These are phyloP conservation scores for Plantago lanceolata DNA, from an alignment of 305 asterid species.

Conservation along the genomic window DNA sequence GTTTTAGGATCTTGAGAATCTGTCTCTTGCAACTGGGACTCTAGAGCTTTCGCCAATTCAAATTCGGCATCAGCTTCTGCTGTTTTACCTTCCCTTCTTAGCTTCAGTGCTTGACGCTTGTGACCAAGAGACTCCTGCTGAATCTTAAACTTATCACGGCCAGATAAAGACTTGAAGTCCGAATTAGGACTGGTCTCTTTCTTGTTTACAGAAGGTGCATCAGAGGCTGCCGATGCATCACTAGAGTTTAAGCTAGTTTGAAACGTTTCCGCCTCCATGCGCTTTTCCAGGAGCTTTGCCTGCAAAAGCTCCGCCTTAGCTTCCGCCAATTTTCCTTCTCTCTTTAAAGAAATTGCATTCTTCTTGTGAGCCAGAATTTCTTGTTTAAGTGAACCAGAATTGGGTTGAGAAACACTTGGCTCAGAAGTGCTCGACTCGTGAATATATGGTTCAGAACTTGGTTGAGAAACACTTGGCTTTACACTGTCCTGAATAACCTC, in stretches of 20 bases:
- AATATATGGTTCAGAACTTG: constrained; percentile 28
- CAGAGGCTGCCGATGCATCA: constrained; percentile 31
- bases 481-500: constrained; percentile 26
- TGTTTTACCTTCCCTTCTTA: constrained; percentile 88
- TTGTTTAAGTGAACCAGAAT: constrained; percentile 40
- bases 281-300: constrained; percentile 86
- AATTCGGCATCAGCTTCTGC: constrained; percentile 89
- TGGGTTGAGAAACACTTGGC: constrained; percentile 34
- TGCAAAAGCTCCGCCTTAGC: constrained; percentile 91
- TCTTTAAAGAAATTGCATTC: constrained; percentile 72
- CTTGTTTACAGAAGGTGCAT: constrained; percentile 37
- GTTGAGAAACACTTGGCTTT: constrained; percentile 37
- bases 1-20: constrained; percentile 33
- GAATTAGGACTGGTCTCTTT: constrained; percentile 56
- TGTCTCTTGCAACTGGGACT: constrained; percentile 61
- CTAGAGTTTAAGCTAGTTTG: constrained; percentile 32
- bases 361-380: constrained; percentile 75
- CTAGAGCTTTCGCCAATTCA: constrained; percentile 81
- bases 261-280: constrained; percentile 35
- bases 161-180: constrained; percentile 58
- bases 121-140: constrained; percentile 90
- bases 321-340: constrained; percentile 84
- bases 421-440: constrained; percentile 27
- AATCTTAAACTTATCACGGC: constrained; percentile 79
- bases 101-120: constrained; percentile 86